Evolutionary conservation across 2,329 filamentous ascomycete genomes (phyloP), one percentile per base, ranked within the genome.

Genomic region (Fusarium sp.): DNA sequence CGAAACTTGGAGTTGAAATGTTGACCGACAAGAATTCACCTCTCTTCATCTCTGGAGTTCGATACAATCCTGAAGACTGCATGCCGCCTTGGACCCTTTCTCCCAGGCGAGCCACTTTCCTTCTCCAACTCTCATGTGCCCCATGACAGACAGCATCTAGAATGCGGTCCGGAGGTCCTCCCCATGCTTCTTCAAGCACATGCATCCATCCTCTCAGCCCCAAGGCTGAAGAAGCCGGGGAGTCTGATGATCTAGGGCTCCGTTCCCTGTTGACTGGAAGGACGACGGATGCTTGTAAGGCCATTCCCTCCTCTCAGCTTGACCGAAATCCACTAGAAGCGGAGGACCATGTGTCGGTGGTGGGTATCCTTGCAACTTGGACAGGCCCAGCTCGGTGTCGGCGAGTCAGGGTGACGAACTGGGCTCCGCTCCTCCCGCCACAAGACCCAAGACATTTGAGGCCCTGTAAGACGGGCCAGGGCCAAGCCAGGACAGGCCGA

Each of bases 351-450:
- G 60, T 63, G 60, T 17, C 38, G 22, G 33, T 37, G 45, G 47
- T 38, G 47, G 45, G 32, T 30, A 37, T 22, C 61, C 50, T 30
- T 61, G 58, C 58, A 20, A 45, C 59, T 38, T 43, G 57, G 57
- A 60, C 38, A 25, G 50, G 54, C 30, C 63, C 32, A 59, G 35
- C 40, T 63, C 54, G 37, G 61, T 27, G 37, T 43, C 45, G 58
- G 54, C 65, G 68, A 72, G 61, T 59, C 40, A 64, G 63, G 57
- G 52, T 60, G 43, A 69, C 67, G 63, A 68, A 68, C 67, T 32
- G 45, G 56, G 45, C 59, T 56, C 69, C 54, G 63, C 54, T 56
- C 60, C 59, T 40, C 67, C 60, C 43, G 60, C 45, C 50, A 58
- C 32, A 32, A 52, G 33, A 37, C 33, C 35, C 52, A 69, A 65